Percentiles rank a stretch among this genome's conserved stretches.
Evolutionary conservation across 1,284 basidiomycete genomes (phyloP).

Genomic region (Sporisorium graminicola): DNA sequence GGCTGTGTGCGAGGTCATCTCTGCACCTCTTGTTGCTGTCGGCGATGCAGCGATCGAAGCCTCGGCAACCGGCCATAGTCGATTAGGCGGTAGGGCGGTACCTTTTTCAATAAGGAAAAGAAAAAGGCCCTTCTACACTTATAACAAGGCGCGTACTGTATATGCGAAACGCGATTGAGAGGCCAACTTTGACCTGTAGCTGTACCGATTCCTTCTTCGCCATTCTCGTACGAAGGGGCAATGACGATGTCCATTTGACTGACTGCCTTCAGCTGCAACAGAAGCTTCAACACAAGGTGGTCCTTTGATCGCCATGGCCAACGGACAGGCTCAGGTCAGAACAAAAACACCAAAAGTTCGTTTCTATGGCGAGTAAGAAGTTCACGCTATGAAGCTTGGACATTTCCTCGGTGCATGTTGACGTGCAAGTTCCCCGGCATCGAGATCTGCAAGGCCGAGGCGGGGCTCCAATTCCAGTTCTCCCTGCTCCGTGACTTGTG

Average conservation of each 20-base stretch:
- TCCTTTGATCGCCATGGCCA: background rate
- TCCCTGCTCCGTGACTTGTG: background rate
- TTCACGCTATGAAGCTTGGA: background rate
- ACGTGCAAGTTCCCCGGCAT: background rate
- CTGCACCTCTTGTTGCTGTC: background rate
- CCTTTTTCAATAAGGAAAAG: background rate
- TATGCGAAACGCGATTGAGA: too few species aligned
- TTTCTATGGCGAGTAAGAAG: slow-evolving; percentile 6
- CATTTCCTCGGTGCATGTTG: background rate
- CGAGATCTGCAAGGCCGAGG: slow-evolving; percentile 24
- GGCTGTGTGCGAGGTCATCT: background rate
- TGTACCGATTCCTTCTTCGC: too few species aligned
- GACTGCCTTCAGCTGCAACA: too few species aligned
- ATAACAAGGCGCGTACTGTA: background rate
- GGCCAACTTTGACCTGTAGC: too few species aligned
- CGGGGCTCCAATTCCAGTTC: slow-evolving; percentile 37
- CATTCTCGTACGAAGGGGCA: too few species aligned
- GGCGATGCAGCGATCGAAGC: slow-evolving; percentile 10
- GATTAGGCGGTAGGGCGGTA: background rate
- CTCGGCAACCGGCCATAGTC: background rate
- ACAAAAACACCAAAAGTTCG: background rate
- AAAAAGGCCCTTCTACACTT: too few species aligned
- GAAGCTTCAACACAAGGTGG: too few species aligned
- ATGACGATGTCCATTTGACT: too few species aligned
- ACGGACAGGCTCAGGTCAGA: background rate